These are phyloP conservation scores for Hymenoscyphus linearis DNA, from an alignment of 2,329 filamentous ascomycete species.

Conservation along the genomic window DNA sequence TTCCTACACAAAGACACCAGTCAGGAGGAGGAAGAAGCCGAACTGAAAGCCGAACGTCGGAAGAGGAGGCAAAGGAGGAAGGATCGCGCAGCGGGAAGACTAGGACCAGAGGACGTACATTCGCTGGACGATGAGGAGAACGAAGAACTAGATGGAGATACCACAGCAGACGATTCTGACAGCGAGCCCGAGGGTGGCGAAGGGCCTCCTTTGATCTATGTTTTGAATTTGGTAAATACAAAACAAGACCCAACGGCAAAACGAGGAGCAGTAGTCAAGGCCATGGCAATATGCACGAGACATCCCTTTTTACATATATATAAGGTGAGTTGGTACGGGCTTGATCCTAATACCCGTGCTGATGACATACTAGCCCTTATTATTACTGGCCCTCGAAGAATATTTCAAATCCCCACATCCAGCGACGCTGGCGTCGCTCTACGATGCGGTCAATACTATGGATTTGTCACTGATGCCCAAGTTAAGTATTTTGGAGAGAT, in stretches of 20 bases:
- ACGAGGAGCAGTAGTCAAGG: conserved; percentile 90
- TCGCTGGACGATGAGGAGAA: conserved; percentile 40
- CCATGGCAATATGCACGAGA: conserved; percentile 97
- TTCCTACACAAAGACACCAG: conserved; percentile 95
- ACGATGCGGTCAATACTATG: conserved; percentile 93
- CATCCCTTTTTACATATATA: conserved; percentile 99
- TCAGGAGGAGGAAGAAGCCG: conserved; percentile 72
- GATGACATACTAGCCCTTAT: conserved; percentile 58
- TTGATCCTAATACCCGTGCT: conserved; percentile 11
- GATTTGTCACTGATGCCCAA: conserved; percentile 89
- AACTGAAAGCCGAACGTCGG: conserved; percentile 52
- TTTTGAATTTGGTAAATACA: conserved; percentile 95
- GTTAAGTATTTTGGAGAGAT: conserved; percentile 75
- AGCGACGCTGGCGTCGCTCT: conserved; percentile 82
- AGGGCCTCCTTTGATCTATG: conserved; percentile 90
- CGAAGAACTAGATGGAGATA: conserved; percentile 39
- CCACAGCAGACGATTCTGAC: conserved; percentile 47
- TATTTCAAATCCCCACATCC: conserved; percentile 91
- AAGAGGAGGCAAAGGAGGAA: conserved; percentile 47
- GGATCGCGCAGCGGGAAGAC: conserved; percentile 45
- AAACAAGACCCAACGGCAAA: conserved; percentile 93
- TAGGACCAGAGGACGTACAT: conserved; percentile 41
- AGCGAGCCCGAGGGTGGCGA: conserved; percentile 66
- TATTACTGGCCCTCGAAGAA: conserved; percentile 87
- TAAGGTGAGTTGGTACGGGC: conserved; percentile 56